Evolutionary conservation across 306 rosid species (phyloP).

Genomic region (Oemleria cerasiformis): DNA sequence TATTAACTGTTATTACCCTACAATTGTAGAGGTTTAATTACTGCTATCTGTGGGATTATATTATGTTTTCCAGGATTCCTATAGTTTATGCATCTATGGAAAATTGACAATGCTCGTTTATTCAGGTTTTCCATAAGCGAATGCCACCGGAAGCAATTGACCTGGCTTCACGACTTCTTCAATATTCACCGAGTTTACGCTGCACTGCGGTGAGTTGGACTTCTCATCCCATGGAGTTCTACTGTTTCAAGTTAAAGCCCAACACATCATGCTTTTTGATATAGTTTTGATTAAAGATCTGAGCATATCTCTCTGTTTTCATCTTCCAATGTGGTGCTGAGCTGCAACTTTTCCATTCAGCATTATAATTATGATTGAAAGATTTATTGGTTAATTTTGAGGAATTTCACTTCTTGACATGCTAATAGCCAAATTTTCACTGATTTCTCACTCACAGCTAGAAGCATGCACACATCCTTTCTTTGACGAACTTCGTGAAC

Average conservation of each 20-base stretch:
- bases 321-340: constrained; percentile 10
- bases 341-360: constrained; percentile 12
- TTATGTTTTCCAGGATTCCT: neutral
- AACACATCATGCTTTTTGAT: neutral
- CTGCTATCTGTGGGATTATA: neutral
- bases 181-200: constrained; percentile 92
- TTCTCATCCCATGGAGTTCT: neutral
- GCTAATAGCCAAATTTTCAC: constrained; percentile 11
- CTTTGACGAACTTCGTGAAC: constrained; percentile 92
- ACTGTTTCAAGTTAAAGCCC: constrained; percentile 9
- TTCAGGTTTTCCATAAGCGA: constrained; percentile 85
- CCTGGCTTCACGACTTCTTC: constrained; percentile 96
- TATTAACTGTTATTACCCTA: neutral
- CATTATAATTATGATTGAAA: constrained; percentile 6
- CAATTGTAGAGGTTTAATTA: neutral
- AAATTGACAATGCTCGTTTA: constrained; percentile 6
- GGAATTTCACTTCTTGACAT: neutral
- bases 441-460: constrained; percentile 50
- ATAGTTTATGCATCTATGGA: constrained; percentile 8
- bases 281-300: neutral
- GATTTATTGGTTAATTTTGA: constrained; percentile 9
- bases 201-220: constrained; percentile 76
- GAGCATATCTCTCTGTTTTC: constrained; percentile 2
- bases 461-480: constrained; percentile 93
- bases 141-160: constrained; percentile 99